Evolutionary conservation across 257 asterid species (phyloP).

Genomic region (Jacaranda mimosifolia): DNA sequence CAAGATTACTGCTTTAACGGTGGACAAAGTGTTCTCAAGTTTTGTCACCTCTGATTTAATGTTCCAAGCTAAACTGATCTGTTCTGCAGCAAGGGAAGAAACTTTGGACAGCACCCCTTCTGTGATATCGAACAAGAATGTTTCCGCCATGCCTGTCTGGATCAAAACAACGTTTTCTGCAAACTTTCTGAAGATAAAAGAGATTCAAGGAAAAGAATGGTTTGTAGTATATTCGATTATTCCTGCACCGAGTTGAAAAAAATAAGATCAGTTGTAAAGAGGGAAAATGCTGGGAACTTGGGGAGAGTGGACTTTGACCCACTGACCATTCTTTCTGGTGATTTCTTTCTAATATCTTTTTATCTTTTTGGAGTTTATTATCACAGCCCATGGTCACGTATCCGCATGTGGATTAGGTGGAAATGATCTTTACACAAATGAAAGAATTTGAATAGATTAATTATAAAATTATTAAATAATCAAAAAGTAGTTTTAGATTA

Average conservation of each 20-base stretch:
- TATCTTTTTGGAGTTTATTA: too few species aligned
- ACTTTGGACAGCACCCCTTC: slow-evolving; percentile 50
- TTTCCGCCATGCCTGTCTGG: slow-evolving; percentile 47
- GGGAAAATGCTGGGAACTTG: not conserved
- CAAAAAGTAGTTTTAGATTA: too few species aligned
- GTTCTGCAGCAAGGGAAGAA: slow-evolving; percentile 45
- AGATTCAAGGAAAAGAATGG: not conserved
- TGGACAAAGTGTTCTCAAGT: slow-evolving; percentile 55
- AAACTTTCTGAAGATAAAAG: not conserved
- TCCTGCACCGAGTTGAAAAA: not conserved
- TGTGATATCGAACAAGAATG: slow-evolving; percentile 51
- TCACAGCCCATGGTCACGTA: too few species aligned
- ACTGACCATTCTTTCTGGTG: not conserved
- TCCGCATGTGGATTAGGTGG: too few species aligned
- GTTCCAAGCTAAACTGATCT: slow-evolving; percentile 49
- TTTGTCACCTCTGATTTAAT: slow-evolving; percentile 46
- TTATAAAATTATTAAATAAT: too few species aligned
- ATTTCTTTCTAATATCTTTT: too few species aligned
- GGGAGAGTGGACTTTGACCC: not conserved
- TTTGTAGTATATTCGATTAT: not conserved
- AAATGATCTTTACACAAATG: too few species aligned
- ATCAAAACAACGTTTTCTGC: slow-evolving; percentile 10
- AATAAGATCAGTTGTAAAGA: not conserved
- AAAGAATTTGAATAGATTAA: too few species aligned
- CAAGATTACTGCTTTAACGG: slow-evolving; percentile 54